Percentiles rank a stretch among this genome's conserved stretches.
Evolutionary conservation across 345 rosid species (phyloP).

Genomic region (Murraya koenigii): DNA sequence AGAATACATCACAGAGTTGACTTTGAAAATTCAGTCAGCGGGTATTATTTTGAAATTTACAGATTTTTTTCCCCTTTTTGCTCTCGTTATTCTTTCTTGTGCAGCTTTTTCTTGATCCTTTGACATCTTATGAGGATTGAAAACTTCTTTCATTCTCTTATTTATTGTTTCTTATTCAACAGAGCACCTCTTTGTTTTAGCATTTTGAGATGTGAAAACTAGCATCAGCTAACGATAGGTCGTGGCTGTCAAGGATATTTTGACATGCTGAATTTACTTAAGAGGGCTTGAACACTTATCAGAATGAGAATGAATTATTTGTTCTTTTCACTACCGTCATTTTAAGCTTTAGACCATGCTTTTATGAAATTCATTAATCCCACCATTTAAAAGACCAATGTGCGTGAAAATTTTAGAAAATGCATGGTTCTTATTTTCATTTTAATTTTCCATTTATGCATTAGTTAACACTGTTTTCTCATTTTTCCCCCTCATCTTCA

Average conservation of each 20-base stretch:
- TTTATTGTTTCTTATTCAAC: background rate
- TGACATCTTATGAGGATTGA: background rate
- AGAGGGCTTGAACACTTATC: background rate
- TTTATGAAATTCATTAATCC: background rate
- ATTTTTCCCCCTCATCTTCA: constrained; percentile 19
- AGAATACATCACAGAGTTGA: background rate
- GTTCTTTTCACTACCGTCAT: background rate
- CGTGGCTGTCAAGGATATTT: background rate
- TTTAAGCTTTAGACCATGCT: background rate
- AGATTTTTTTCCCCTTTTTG: background rate
- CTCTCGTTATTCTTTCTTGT: background rate
- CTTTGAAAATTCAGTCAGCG: background rate
- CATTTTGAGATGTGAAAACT: background rate
- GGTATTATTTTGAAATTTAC: background rate
- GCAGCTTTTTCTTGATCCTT: background rate
- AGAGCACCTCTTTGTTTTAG: background rate
- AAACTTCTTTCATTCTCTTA: background rate
- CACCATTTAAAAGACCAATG: background rate
- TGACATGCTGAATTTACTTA: background rate
- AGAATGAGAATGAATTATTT: background rate
- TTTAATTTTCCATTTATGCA: background rate
- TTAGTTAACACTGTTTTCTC: constrained; percentile 10
- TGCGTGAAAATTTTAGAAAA: constrained; percentile 3
- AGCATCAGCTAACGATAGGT: background rate
- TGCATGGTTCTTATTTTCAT: background rate